These are phyloP conservation scores for Acrocalymma vagum DNA, from an alignment of 2,329 filamentous ascomycete genomes.

Conservation along the genomic window DNA sequence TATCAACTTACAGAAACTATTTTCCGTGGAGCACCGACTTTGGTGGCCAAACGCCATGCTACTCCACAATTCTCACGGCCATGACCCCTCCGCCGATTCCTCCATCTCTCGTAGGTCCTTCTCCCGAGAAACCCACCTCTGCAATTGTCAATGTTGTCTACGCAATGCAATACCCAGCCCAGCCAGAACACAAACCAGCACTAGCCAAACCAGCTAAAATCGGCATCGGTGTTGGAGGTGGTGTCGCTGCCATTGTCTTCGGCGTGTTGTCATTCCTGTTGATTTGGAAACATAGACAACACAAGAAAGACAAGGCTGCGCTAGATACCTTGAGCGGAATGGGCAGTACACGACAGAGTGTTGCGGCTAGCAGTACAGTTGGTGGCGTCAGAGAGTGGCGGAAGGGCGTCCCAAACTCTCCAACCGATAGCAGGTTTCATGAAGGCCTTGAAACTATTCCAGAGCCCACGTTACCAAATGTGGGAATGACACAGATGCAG, in stretches of 20 bases:
- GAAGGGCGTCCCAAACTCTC: slow-evolving; percentile 10
- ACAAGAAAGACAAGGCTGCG: slow-evolving; percentile 17
- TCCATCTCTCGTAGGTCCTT: slow-evolving; percentile 5
- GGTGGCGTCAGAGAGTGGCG: slow-evolving; percentile 13
- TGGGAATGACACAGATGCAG: slow-evolving; percentile 1
- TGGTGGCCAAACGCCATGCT: slow-evolving; percentile 37
- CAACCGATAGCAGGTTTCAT: not conserved
- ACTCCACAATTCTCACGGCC: slow-evolving; percentile 21
- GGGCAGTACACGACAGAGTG: slow-evolving; percentile 13
- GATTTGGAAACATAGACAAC: slow-evolving; percentile 14
- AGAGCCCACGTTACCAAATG: slow-evolving; percentile 13
- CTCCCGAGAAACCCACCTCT: slow-evolving; percentile 18
- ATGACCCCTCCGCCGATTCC: slow-evolving; percentile 24
- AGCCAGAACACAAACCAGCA: slow-evolving; percentile 7
- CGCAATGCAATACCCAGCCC: slow-evolving; percentile 33
- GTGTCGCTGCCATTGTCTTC: slow-evolving; percentile 13
- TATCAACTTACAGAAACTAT: slow-evolving; percentile 14
- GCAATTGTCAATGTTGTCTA: slow-evolving; percentile 34
- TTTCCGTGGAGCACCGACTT: slow-evolving; percentile 24
- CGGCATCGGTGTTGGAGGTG: slow-evolving; percentile 26
- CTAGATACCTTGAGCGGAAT: slow-evolving; percentile 14
- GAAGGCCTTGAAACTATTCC: slow-evolving; percentile 11
- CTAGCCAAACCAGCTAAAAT: slow-evolving; percentile 27
- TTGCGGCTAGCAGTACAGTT: slow-evolving; percentile 3
- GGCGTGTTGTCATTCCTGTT: slow-evolving; percentile 16